These are phyloP conservation scores for Neostapfia colusana DNA, from an alignment of 176 grass and related monocot species.

Conservation along the genomic window DNA sequence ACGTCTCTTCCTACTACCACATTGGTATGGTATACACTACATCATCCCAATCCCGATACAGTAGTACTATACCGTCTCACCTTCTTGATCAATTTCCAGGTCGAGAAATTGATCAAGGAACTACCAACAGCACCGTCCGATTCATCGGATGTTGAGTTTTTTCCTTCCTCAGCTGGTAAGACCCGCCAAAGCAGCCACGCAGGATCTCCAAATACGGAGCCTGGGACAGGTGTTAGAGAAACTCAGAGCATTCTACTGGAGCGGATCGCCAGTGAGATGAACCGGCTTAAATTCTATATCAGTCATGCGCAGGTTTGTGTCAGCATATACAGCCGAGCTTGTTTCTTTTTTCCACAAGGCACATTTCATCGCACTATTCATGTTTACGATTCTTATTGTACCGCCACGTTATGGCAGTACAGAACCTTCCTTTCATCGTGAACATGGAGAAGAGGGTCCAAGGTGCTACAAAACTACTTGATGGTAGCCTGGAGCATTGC, in stretches of 20 bases:
- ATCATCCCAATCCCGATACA: no score
- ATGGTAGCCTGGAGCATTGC: constrained; percentile 78
- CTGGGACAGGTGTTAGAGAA: constrained; percentile 61
- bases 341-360: no score
- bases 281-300: constrained; percentile 92
- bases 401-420: constrained; percentile 77
- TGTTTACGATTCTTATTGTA: constrained; percentile 58
- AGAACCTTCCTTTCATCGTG: constrained; percentile 98
- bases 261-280: constrained; percentile 98
- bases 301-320: constrained; percentile 76
- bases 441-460: constrained; percentile 99
- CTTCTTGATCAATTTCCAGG: constrained; percentile 48
- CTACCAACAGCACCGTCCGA: constrained; percentile 64
- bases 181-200: constrained; percentile 30
- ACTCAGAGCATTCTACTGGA: constrained; percentile 94
- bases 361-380: constrained; percentile 26
- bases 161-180: constrained; percentile 35
- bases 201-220: constrained; percentile 42
- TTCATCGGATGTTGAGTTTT: constrained; percentile 37
- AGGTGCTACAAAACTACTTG: constrained; percentile 74
- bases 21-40: no score
- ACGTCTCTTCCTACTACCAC: no score
- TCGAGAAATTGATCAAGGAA: constrained; percentile 98
- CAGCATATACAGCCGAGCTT: not conserved
- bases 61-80: no score